These are phyloP conservation scores for Colletotrichum cereale DNA, from an alignment of 2,329 filamentous ascomycete species.

Conservation along the genomic window DNA sequence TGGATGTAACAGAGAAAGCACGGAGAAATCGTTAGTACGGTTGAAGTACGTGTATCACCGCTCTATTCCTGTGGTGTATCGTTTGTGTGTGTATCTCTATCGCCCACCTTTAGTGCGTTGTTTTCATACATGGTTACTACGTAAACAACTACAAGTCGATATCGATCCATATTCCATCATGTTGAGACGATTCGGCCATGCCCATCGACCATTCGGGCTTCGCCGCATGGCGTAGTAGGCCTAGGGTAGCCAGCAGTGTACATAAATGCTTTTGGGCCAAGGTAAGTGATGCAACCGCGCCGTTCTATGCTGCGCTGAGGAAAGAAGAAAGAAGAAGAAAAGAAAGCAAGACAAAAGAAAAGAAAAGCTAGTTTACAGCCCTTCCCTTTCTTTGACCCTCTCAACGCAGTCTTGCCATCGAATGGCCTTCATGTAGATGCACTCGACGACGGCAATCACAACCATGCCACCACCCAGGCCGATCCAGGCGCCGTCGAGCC, in stretches of 20 bases:
- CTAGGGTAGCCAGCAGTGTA: background rate
- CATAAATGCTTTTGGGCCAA: background rate
- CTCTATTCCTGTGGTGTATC: no score
- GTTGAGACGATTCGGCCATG: background rate
- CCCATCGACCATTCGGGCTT: background rate
- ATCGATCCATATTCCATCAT: no score
- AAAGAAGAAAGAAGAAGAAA: background rate
- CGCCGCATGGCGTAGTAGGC: background rate
- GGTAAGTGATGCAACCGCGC: constrained; percentile 3
- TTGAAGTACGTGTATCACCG: no score
- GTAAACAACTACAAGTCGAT: no score
- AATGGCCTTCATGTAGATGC: constrained; percentile 48
- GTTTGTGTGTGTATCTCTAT: no score
- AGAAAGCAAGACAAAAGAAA: background rate
- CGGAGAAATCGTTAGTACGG: no score
- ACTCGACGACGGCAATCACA: constrained; percentile 48
- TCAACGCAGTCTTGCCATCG: constrained; percentile 50
- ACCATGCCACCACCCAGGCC: constrained; percentile 51
- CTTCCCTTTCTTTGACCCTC: constrained; percentile 47
- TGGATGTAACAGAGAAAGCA: no score
- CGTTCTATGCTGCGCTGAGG: constrained; percentile 6
- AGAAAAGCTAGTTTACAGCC: constrained; percentile 12
- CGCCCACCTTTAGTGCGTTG: no score
- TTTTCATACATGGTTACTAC: no score
- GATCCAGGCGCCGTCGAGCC: constrained; percentile 52